Percentiles rank a stretch among this genome's conserved stretches.
These are phyloP conservation scores for Boletus vermiculosoides DNA, from an alignment of 768 basidiomycete species.

Conservation along the genomic window DNA sequence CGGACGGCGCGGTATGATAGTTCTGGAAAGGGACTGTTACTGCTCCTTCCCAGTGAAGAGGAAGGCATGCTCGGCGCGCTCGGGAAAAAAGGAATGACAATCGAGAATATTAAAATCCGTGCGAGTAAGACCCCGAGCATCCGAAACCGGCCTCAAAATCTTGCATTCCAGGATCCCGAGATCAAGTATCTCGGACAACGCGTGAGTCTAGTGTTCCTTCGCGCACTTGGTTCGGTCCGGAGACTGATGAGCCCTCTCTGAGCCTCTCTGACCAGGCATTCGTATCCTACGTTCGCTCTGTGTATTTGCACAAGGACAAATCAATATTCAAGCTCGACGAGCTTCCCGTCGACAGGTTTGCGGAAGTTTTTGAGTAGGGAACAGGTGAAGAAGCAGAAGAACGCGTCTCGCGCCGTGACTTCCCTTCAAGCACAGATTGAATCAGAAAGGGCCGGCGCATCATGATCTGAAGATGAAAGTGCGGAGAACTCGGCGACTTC, in stretches of 20 bases:
- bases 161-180: slow-evolving; percentile 93
- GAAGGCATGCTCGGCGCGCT: slow-evolving; percentile 80
- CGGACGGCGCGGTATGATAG: slow-evolving; percentile 93
- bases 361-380: slow-evolving; percentile 77
- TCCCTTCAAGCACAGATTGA: slow-evolving; percentile 33
- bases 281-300: slow-evolving; percentile 90
- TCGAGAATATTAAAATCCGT: slow-evolving; percentile 84
- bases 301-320: slow-evolving; percentile 94
- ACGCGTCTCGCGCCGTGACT: slow-evolving; percentile 52
- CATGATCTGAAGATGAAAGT: slow-evolving; percentile 22
- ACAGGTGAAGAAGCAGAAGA: slow-evolving; percentile 73
- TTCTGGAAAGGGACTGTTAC: slow-evolving; percentile 78
- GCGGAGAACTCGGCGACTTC: slow-evolving; percentile 11
- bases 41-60: slow-evolving; percentile 89
- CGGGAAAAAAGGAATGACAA: slow-evolving; percentile 65
- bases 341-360: slow-evolving; percentile 80
- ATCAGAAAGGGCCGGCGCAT: slow-evolving; percentile 17
- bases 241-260: slow-evolving; percentile 1
- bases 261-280: slow-evolving; percentile 67
- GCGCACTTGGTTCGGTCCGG: accelerated
- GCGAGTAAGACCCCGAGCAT: slow-evolving; percentile 83
- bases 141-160: slow-evolving; percentile 84
- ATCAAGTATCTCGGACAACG: slow-evolving; percentile 96
- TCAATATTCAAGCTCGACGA: slow-evolving; percentile 82
- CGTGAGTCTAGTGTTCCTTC: slow-evolving; percentile 44